These are phyloP conservation scores for Lolium multiflorum DNA, from an alignment of 176 grass and related monocot genomes.

Conservation along the genomic window DNA sequence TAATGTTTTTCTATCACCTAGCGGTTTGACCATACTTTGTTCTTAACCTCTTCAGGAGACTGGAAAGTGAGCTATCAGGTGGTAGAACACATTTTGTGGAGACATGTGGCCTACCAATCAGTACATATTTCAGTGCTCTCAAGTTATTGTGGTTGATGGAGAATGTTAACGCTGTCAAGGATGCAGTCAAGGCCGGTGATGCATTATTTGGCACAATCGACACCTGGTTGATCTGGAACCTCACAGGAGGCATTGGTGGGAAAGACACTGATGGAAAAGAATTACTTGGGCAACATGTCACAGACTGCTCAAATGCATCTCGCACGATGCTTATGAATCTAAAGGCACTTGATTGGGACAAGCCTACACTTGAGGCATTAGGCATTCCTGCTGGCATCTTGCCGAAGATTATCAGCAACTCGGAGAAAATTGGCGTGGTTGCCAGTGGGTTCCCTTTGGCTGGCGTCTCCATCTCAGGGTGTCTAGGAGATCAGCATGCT, in stretches of 20 bases:
- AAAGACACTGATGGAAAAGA: constrained; percentile 44
- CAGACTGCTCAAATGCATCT: constrained; percentile 90
- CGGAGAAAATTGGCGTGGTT: constrained; percentile 71
- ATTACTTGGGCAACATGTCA: constrained; percentile 69
- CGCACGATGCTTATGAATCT: constrained; percentile 99
- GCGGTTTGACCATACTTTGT: not conserved
- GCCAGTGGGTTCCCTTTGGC: constrained; percentile 64
- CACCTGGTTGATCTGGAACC: constrained; percentile 98
- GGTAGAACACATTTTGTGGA: constrained; percentile 83
- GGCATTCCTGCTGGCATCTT: constrained; percentile 68
- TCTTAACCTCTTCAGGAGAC: constrained; percentile 54
- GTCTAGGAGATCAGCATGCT: constrained; percentile 90
- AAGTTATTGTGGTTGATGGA: constrained; percentile 91
- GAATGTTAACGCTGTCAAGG: constrained; percentile 80
- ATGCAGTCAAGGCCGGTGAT: constrained; percentile 61
- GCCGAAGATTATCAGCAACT: constrained; percentile 93
- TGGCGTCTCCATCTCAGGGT: constrained; percentile 71
- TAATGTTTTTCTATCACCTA: not conserved
- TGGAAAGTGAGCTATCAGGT: constrained; percentile 75
- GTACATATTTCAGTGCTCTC: constrained; percentile 94
- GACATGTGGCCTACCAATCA: constrained; percentile 80
- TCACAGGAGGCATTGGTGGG: constrained; percentile 63
- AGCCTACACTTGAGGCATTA: constrained; percentile 57
- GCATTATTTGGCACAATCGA: constrained; percentile 92
- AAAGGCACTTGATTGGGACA: constrained; percentile 82